phyloP scores from a whole-genome alignment of 2,329 filamentous ascomycete species.

The Venturia carpophila region DNA sequence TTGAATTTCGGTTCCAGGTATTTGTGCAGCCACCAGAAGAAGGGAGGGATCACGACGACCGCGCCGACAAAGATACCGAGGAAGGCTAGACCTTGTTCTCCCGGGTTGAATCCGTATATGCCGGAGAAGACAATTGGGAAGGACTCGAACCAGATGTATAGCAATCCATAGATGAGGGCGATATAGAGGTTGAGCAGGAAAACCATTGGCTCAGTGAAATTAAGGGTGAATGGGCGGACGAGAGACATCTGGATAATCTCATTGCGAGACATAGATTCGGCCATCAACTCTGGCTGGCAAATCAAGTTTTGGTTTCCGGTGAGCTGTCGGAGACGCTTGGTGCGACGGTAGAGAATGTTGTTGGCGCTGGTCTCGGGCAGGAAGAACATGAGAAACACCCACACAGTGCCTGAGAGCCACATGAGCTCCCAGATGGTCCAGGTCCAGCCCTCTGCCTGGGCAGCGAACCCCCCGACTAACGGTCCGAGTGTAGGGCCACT shows the following conservation, averaged over 20 bases:
- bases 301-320: slow-evolving; percentile 22
- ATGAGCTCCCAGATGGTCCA: slow-evolving; percentile 40
- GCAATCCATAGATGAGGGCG: slow-evolving; percentile 30
- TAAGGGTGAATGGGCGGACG: slow-evolving; percentile 44
- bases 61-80: slow-evolving; percentile 31
- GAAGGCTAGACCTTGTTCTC: slow-evolving; percentile 28
- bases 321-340: slow-evolving; percentile 39
- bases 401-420: slow-evolving; percentile 34
- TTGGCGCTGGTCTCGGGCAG: slow-evolving; percentile 50
- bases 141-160: slow-evolving; percentile 32
- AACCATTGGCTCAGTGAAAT: slow-evolving; percentile 30
- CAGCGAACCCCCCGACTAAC: slow-evolving; percentile 38
- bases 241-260: slow-evolving; percentile 41
- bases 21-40: slow-evolving; percentile 30
- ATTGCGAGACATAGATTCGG: slow-evolving; percentile 27
- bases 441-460: slow-evolving; percentile 35
- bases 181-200: slow-evolving; percentile 31
- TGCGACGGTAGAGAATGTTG: slow-evolving; percentile 36
- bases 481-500: slow-evolving; percentile 34
- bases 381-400: slow-evolving; percentile 34
- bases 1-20: slow-evolving; percentile 25
- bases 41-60: slow-evolving; percentile 25
- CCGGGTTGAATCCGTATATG: slow-evolving; percentile 27
- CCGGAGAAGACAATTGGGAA: slow-evolving; percentile 29
- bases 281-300: slow-evolving; percentile 18